These are phyloP conservation scores for Gynostemma pentaphyllum DNA, from an alignment of 306 rosid species.

Conservation along the genomic window DNA sequence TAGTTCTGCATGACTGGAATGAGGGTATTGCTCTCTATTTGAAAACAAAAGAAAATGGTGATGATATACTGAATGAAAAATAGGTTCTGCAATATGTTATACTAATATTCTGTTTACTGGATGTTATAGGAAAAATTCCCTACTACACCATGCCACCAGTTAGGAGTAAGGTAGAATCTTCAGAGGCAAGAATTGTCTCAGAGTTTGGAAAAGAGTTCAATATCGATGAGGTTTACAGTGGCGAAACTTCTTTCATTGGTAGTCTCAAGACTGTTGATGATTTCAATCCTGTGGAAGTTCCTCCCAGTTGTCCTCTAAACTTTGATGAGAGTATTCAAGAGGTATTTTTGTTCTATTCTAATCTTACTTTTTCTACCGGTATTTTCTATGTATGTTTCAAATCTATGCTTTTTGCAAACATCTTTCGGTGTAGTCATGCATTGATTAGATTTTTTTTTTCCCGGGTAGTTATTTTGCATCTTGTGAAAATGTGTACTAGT, in stretches of 20 bases:
- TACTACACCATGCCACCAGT: slow-evolving; percentile 81
- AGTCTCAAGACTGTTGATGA: slow-evolving; percentile 71
- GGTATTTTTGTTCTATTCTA: slow-evolving; percentile 25
- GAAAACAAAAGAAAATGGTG: background rate
- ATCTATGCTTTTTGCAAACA: too few species aligned
- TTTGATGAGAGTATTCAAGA: slow-evolving; percentile 48
- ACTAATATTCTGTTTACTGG: background rate
- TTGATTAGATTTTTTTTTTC: background rate
- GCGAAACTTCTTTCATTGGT: slow-evolving; percentile 78
- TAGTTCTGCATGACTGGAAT: slow-evolving; percentile 91
- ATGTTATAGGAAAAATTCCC: slow-evolving; percentile 75
- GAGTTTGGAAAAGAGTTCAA: slow-evolving; percentile 69
- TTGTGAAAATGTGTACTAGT: background rate
- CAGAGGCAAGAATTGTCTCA: slow-evolving; percentile 56
- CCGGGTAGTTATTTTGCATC: background rate
- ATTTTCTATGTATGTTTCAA: background rate
- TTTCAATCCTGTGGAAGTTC: slow-evolving; percentile 79
- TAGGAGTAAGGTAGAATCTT: slow-evolving; percentile 56
- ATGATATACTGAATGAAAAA: background rate
- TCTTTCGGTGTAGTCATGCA: too few species aligned
- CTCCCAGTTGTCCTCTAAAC: slow-evolving; percentile 47
- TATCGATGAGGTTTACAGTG: slow-evolving; percentile 61
- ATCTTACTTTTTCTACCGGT: too few species aligned
- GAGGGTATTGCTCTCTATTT: slow-evolving; percentile 40
- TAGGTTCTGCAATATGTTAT: background rate